These are phyloP conservation scores for Microstroma glucosiphilum DNA, from an alignment of 1,284 basidiomycete species.

Conservation along the genomic window DNA sequence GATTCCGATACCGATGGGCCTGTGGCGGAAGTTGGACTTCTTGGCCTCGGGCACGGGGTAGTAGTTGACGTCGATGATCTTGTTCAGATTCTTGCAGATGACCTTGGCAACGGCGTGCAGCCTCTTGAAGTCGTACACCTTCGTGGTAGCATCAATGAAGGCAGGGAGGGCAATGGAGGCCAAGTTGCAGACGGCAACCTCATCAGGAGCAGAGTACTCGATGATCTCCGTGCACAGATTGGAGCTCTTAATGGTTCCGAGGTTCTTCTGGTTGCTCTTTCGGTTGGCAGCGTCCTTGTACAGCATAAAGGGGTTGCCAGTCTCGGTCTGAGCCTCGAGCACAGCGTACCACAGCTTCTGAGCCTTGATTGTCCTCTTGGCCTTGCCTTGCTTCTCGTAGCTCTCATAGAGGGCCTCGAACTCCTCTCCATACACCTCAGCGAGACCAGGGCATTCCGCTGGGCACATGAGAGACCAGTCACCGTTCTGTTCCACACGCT, in stretches of 20 bases:
- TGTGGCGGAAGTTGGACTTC: slow-evolving; percentile 92
- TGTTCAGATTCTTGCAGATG: slow-evolving; percentile 70
- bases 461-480: slow-evolving; percentile 98
- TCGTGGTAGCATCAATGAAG: slow-evolving; percentile 48
- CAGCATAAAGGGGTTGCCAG: slow-evolving; percentile 94
- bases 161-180: slow-evolving; percentile 89
- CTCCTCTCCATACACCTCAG: slow-evolving; percentile 84
- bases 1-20: slow-evolving; percentile 95
- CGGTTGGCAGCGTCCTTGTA: slow-evolving; percentile 67
- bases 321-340: slow-evolving; percentile 94
- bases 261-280: slow-evolving; percentile 81
- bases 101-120: slow-evolving; percentile 85
- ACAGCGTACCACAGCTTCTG: slow-evolving; percentile 99
- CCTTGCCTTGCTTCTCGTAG: slow-evolving; percentile 88
- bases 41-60: slow-evolving; percentile 89
- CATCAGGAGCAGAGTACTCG: slow-evolving; percentile 95
- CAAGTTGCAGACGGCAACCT: slow-evolving; percentile 97
- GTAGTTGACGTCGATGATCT: slow-evolving; percentile 83
- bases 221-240: slow-evolving; percentile 99
- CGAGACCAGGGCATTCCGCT: slow-evolving; percentile 84
- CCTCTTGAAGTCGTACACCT: slow-evolving; percentile 76
- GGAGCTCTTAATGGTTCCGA: slow-evolving; percentile 98
- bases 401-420: slow-evolving; percentile 83
- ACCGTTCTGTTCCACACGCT: slow-evolving; percentile 58
- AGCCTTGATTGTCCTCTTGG: slow-evolving; percentile 78